phyloP scores from a whole-genome alignment of 768 basidiomycete species.

The Exsudoporus frostii region DNA sequence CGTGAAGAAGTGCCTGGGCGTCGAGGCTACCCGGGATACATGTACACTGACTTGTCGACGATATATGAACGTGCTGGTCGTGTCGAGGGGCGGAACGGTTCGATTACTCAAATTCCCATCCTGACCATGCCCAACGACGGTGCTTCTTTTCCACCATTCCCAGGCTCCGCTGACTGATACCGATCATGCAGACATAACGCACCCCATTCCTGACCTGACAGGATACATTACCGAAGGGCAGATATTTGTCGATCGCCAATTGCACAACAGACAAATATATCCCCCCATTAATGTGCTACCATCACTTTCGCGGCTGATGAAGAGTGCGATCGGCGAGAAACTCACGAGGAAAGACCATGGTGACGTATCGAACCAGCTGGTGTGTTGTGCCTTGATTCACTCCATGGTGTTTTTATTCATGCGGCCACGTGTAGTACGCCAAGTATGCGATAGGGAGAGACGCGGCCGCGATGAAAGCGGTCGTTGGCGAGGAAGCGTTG shows the following conservation, averaged over 20 bases:
- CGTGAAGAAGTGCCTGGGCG: slow-evolving; percentile 99
- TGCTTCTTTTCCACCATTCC: slow-evolving; percentile 37
- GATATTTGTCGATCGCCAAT: slow-evolving; percentile 96
- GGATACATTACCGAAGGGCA: slow-evolving; percentile 99
- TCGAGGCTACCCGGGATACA: slow-evolving; percentile 96
- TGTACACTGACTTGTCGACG: slow-evolving; percentile 99
- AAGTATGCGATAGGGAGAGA: slow-evolving; percentile 98
- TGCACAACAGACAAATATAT: slow-evolving; percentile 96
- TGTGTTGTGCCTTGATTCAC: slow-evolving; percentile 41
- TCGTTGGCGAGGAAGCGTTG: slow-evolving; percentile 97
- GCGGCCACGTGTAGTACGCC: slow-evolving; percentile 64
- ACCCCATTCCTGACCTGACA: slow-evolving; percentile 98
- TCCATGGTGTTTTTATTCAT: slow-evolving; percentile 12
- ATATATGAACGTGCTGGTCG: slow-evolving; percentile 99
- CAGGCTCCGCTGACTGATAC: slow-evolving; percentile 23
- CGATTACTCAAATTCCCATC: slow-evolving; percentile 99
- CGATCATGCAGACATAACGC: slow-evolving; percentile 84
- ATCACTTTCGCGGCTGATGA: slow-evolving; percentile 98
- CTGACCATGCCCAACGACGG: slow-evolving; percentile 99
- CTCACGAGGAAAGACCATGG: slow-evolving; percentile 98
- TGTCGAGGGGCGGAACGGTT: slow-evolving; percentile 95
- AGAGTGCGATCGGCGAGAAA: slow-evolving; percentile 97
- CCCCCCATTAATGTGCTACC: slow-evolving; percentile 99
- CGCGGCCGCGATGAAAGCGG: slow-evolving; percentile 98
- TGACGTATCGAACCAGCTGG: slow-evolving; percentile 98